Base-by-base conservation (phyloP, 176 grass and related monocot species). In the Oryza rufipogon region DNA sequence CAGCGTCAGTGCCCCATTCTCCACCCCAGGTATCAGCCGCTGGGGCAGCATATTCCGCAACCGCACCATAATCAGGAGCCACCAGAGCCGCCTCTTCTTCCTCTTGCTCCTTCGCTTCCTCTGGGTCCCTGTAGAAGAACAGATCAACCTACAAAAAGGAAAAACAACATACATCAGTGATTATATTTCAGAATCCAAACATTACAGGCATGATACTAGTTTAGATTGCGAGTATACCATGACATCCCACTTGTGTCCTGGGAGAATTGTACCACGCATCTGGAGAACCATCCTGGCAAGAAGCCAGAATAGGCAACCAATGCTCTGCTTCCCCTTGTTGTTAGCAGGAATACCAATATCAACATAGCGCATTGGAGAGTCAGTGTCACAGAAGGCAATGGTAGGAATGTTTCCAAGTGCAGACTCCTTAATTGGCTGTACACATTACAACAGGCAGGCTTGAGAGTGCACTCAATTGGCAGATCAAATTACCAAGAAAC, bases 321-420 rank as follows among this genome's bases (percentile, higher is more conserved):
- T 97, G 77, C 92, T 94, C 78, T 92, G 84, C 51, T 94, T 97
- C 69, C 95, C 95, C 90, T 97, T 97, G 90, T 97, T 97, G 68
- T 97, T 97, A 13, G 95, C 88, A 12, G 95, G 95, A 83, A 97
- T 97, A 25, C 95, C 92, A 19, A 97, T 94, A 80, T 97, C 95
- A 2, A 97, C 95, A 15, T 97, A 97, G 7, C 92, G 90, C 95
- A 97, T 97, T 6, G 95, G 95, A 20, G 95, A 97, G 52, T 97
- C 95, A 6, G 95, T 97, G 70, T 97, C 95, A 0, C 95, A 97
- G 78, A 97, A 97, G 41, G 95, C 95, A 66, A 97, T 94, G 77
- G 86, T 91, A 11, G 95, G 95, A 70, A 97, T 97, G 66, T 97
- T 97, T 83, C 95, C 95, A 76, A 97, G 81, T 20, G 95, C 95